Conservation (phyloP, 2,329 filamentous ascomycete species). For the Colletotrichum sp. region DNA sequence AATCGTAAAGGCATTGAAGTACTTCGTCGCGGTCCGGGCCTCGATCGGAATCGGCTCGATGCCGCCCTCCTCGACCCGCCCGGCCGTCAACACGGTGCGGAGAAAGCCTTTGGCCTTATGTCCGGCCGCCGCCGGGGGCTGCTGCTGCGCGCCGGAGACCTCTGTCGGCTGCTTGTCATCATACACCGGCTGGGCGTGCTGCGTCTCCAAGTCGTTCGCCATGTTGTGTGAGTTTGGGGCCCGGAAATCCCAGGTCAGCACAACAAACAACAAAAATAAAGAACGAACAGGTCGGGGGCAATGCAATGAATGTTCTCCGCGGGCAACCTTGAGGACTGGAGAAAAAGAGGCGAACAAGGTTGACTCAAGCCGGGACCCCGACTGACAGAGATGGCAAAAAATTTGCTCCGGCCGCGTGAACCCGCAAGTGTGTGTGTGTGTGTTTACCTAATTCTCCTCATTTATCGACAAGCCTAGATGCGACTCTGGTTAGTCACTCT, state of each 20-base stretch:
- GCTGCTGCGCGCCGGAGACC: neutral
- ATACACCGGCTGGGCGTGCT: neutral
- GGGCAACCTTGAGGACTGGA: neutral
- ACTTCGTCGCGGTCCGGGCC: conserved; percentile 31
- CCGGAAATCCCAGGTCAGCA: neutral
- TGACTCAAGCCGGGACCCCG: neutral
- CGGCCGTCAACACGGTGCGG: conserved; percentile 9
- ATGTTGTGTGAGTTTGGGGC: neutral
- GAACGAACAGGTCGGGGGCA: neutral
- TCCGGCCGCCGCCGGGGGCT: neutral
- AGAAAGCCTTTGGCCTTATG: neutral
- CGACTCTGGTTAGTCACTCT: neutral
- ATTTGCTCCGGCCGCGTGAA: neutral
- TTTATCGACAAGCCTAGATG: neutral
- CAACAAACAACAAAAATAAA: neutral
- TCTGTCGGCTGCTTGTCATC: conserved; percentile 1
- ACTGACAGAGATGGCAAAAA: neutral
- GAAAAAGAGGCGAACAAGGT: neutral
- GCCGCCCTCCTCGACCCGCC: conserved; percentile 31
- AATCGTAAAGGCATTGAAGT: conserved; percentile 33
- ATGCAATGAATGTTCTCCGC: neutral
- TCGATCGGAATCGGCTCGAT: conserved; percentile 32
- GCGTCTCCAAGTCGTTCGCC: conserved; percentile 6
- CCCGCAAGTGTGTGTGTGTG: neutral
- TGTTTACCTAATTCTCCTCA: neutral